Percentiles rank a stretch among this genome's conserved stretches.
Evolutionary conservation across 305 asterid genomes (phyloP).

Genomic region (Ruellia speciosa): DNA sequence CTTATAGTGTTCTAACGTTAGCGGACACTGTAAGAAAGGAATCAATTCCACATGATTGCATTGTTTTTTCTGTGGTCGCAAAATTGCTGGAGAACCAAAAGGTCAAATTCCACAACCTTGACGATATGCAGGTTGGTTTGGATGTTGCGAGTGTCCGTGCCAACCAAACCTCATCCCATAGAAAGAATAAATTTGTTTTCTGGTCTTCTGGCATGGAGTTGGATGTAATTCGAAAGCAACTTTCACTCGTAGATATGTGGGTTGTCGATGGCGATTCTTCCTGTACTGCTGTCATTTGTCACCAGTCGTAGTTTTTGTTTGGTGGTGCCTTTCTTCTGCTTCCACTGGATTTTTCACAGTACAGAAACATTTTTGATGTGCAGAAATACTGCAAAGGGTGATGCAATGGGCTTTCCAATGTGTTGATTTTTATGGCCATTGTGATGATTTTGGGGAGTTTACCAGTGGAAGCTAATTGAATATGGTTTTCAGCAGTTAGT

Average conservation of each 20-base stretch:
- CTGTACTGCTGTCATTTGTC: constrained; percentile 67
- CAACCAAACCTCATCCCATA: constrained; percentile 25
- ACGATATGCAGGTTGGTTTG: constrained; percentile 39
- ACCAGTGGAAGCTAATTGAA: too few species aligned
- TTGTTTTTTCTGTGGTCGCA: constrained; percentile 37
- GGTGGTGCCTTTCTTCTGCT: background rate
- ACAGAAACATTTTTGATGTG: constrained; percentile 1
- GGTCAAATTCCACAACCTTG: constrained; percentile 30
- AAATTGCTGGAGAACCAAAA: constrained; percentile 37
- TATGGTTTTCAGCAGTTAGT: too few species aligned
- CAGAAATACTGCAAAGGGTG: background rate
- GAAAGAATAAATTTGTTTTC: constrained; percentile 31
- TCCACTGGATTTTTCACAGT: background rate
- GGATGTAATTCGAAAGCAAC: constrained; percentile 41
- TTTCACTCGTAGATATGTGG: constrained; percentile 46
- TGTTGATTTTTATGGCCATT: too few species aligned
- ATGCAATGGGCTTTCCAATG: background rate
- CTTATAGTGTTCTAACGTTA: constrained; percentile 27
- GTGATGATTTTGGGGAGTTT: too few species aligned
- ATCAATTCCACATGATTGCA: constrained; percentile 24
- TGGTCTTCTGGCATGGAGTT: constrained; percentile 40
- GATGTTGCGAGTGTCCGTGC: constrained; percentile 23
- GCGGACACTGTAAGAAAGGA: constrained; percentile 29
- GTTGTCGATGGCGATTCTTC: constrained; percentile 53
- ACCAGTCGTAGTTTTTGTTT: constrained; percentile 34